Evolutionary conservation across 331 rosid genomes (phyloP), one percentile per base, ranked within the genome.

Genomic region (Arachis monticola): DNA sequence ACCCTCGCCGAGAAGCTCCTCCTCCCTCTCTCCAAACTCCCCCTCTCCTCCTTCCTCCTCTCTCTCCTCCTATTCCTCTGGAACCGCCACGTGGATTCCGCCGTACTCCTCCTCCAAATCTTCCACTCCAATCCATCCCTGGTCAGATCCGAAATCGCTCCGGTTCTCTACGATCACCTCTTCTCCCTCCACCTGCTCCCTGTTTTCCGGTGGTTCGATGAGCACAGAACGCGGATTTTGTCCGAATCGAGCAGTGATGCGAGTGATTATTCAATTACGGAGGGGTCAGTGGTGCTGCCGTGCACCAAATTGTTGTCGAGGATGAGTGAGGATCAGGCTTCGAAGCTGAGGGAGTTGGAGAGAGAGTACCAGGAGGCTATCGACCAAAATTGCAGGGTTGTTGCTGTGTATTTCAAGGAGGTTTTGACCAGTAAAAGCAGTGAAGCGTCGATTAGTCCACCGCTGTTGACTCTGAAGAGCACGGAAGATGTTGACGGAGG

Each of bases 181-280:
- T 93, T 90, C 38, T 70, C 88, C 53, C 68, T 74, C 77, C 95
- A 90, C 53, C 92, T 93, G 56, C 72, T 93, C 64, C 91, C 92
- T 1, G 86, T 90, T 22, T 70, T 85, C 53, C 82, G 70, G 41
- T 79, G 85, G 75, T 85, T 87, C 81, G 70, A 85, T n/a, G 83
- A 85, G 2, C 89, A 72, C 58, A 82, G 97, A 82, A 59, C 93
- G 1, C 60, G 10, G 32, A 87, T 90, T 22, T 60, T 87, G 42
- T 69, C 85, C 0, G 78, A 41, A 8, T 8, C 32, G 4, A 64
- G 41, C 10, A 22, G 11, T 7, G 4, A 9, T 22, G 17, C 13
- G 7, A 72, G 31, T 2, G 96, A 85, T 10, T 66, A 57, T 44
- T 89, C 96, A 1, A 55, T 72, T 1, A 52, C 56, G 0, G 86